phyloP scores from a whole-genome alignment of 306 rosid species.

The Cyamopsis tetragonoloba region DNA sequence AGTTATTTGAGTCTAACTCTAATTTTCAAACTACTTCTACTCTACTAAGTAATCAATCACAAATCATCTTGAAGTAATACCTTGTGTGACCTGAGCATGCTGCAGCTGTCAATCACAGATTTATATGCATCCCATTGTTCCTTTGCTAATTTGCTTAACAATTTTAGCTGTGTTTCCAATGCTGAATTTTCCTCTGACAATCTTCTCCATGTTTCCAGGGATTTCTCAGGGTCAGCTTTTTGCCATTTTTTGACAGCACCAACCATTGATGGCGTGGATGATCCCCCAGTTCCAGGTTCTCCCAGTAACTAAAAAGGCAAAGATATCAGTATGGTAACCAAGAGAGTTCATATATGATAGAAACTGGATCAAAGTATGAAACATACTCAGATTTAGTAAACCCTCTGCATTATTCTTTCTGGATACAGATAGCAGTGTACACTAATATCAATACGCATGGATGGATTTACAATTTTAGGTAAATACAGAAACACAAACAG shows the following conservation, averaged over 20 bases:
- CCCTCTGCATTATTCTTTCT: too few relatives aligned
- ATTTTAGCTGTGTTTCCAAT: conserved; percentile 66
- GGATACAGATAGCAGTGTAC: too few relatives aligned
- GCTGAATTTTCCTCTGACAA: conserved; percentile 74
- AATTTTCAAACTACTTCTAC: conserved; percentile 14
- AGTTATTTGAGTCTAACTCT: conserved; percentile 2
- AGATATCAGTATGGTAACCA: conserved; percentile 22
- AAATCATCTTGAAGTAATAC: conserved; percentile 38
- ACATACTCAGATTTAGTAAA: background rate
- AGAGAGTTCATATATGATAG: background rate
- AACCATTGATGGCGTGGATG: conserved; percentile 97
- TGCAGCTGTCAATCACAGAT: conserved; percentile 54
- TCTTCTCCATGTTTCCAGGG: conserved; percentile 77
- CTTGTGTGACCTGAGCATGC: conserved; percentile 67
- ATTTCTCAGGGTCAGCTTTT: conserved; percentile 68
- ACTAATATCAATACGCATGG: too few relatives aligned
- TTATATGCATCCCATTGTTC: conserved; percentile 83
- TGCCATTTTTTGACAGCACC: conserved; percentile 98
- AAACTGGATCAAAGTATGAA: background rate
- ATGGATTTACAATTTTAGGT: background rate
- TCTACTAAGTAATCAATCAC: conserved; percentile 7
- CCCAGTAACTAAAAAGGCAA: conserved; percentile 68
- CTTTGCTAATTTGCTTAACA: conserved; percentile 61
- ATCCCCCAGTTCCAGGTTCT: conserved; percentile 97
- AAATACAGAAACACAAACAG: background rate